Evolutionary conservation across 164 flowering plant species (phyloP).

Genomic region (Tetrastigma voinierianum): DNA sequence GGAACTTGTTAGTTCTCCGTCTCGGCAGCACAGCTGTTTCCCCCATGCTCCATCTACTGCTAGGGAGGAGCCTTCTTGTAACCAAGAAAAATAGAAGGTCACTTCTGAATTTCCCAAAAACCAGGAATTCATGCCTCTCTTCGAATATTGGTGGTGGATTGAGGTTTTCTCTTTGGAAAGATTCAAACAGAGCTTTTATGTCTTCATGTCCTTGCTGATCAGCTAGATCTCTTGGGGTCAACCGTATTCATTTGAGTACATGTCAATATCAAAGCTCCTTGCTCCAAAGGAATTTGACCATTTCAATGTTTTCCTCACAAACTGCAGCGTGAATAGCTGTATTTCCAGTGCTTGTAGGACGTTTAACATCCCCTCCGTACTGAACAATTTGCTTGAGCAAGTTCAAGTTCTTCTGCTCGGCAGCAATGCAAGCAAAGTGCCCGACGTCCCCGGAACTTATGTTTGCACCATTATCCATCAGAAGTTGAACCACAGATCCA

Average conservation of each 20-base stretch:
- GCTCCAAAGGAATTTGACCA: slow-evolving; percentile 59
- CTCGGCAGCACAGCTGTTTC: slow-evolving; percentile 43
- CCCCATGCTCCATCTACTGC: slow-evolving; percentile 25
- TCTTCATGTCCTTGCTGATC: slow-evolving; percentile 88
- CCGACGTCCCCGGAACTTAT: slow-evolving; percentile 56
- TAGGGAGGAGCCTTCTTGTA: slow-evolving; percentile 22
- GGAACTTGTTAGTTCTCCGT: slow-evolving; percentile 53
- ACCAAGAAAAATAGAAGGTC: slow-evolving; percentile 46
- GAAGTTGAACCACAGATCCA: slow-evolving; percentile 38
- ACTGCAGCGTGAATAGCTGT: slow-evolving; percentile 90
- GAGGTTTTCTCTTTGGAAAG: slow-evolving; percentile 24
- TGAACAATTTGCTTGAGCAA: slow-evolving; percentile 49
- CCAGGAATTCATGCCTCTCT: slow-evolving; percentile 19
- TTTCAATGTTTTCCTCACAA: slow-evolving; percentile 60
- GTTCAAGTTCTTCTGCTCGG: slow-evolving; percentile 55
- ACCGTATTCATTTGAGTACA: slow-evolving; percentile 52
- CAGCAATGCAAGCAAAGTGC: slow-evolving; percentile 70
- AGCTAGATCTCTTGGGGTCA: slow-evolving; percentile 78
- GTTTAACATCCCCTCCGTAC: slow-evolving; percentile 55
- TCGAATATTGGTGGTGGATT: slow-evolving; percentile 21
- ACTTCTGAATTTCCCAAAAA: slow-evolving; percentile 50
- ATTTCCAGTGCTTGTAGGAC: slow-evolving; percentile 43
- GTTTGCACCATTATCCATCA: slow-evolving; percentile 56
- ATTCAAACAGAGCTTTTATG: slow-evolving; percentile 50
- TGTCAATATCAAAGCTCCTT: slow-evolving; percentile 64